Evolutionary conservation across 1,284 basidiomycete genomes (phyloP).

Genomic region (Cutaneotrichosporon dermatis): DNA sequence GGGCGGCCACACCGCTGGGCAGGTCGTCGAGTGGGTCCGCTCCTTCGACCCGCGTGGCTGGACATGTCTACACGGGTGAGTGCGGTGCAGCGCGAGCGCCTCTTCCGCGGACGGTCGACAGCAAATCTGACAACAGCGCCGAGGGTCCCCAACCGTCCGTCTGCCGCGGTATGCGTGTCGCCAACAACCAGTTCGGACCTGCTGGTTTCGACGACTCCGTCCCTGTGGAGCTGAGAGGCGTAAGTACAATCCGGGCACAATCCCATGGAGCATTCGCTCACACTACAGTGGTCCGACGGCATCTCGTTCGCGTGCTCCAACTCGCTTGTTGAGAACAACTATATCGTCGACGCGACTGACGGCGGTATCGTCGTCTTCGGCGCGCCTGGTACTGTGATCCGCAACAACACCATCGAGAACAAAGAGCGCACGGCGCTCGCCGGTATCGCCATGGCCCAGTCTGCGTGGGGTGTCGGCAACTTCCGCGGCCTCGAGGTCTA

Average conservation of each 20-base stretch:
- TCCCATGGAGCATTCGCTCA: too few relatives aligned
- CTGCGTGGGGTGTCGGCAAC: constrained; percentile 59
- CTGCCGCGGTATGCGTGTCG: constrained; percentile 16
- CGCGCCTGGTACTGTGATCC: constrained; percentile 67
- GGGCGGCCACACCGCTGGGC: constrained; percentile 43
- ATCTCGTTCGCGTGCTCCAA: constrained; percentile 71
- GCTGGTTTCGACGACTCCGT: constrained; percentile 31
- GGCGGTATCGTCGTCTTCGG: constrained; percentile 74
- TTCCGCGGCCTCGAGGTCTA: constrained; percentile 65
- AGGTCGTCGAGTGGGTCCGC: constrained; percentile 40
- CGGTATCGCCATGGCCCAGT: constrained; percentile 73
- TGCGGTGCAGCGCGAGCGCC: too few relatives aligned
- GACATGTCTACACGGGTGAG: constrained; percentile 32
- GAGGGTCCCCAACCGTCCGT: neutral
- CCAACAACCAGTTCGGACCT: constrained; percentile 52
- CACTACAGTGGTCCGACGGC: constrained; percentile 54
- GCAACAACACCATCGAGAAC: constrained; percentile 63
- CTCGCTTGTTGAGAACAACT: constrained; percentile 64
- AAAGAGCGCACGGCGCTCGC: constrained; percentile 59
- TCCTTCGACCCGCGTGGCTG: constrained; percentile 42
- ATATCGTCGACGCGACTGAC: constrained; percentile 66
- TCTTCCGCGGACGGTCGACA: too few relatives aligned
- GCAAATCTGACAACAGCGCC: constrained; percentile 7
- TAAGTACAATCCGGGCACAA: too few relatives aligned
- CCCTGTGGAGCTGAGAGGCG: constrained; percentile 57